Evolutionary conservation across 768 basidiomycete genomes (phyloP), one percentile per base, ranked within the genome.

Genomic region (Amanita thiersii): DNA sequence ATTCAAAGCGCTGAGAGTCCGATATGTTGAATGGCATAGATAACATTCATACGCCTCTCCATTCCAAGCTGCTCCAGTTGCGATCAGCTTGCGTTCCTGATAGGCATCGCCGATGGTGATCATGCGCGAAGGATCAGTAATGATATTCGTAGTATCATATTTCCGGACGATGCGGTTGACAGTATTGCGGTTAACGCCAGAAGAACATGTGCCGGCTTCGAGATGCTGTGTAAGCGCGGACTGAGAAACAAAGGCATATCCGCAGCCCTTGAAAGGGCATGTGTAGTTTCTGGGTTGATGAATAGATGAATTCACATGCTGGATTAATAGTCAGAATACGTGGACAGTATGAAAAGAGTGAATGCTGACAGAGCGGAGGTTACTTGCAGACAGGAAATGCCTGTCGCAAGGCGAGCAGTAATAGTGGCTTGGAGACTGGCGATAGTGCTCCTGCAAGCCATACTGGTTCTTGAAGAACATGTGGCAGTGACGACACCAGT

Each of bases 141-240:
- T 69, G 47, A 72, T 21, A 40, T 73, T 63, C 36, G 54, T 40
- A 3, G 47, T 62, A 53, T 84, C 81, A 37, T 62, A 41, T 37
- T 62, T 21, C 36, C 59, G 64, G 36, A 79, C 60, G 43, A 53
- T 58, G 28, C 50, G 54, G 57, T 77, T 65, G 35, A 79, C 55
- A 34, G 58, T 42, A 42, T 67, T 47, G 40, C 62, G 60, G 25
- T 54, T 52, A 29, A 73, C 55, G 8, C 75, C 70, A 0, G 80
- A 80, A 17, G 47, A 39, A 53, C 84, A 84, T 2, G 52, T 47
- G 1, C 81, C 81, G 8, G 66, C 60, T 51, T 86, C 84, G 52
- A 82, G 66, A 55, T 86, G 83, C 21, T 86, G 67, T 23, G 75
- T 51, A 34, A 86, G 62, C 7, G 78, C 73, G 6, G 79, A 68